Evolutionary conservation across 2,329 filamentous ascomycete species (phyloP), one percentile per base, ranked within the genome.

Genomic region (Xylaria polymorpha): DNA sequence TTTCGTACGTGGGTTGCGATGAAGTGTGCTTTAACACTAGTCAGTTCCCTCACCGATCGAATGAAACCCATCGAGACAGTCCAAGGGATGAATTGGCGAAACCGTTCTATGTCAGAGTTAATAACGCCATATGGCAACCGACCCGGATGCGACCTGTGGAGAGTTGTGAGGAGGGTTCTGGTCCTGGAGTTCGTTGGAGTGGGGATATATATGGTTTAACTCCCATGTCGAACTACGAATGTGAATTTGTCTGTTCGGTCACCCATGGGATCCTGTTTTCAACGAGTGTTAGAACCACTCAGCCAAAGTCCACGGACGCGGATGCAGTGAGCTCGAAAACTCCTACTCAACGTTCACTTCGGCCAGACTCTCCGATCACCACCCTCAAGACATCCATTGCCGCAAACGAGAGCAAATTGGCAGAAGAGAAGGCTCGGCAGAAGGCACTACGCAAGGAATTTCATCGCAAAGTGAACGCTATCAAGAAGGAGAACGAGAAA

Each of bases 111-210:
- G 91, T 94, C 64, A 87, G 90, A 71, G 88, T 95, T 73, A 94
- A 95, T 79, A 90, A 93, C 60, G 91, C 92, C 10, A 86, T 90
- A 69, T 95, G 92, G 92, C 92, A 92, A 76, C 92, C 92, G 1
- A 92, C 91, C 12, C 87, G 91, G 73, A 94, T 94, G 76, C 86
- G 86, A 67, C 82, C 85, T 37, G 81, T 87, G 65, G 77, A 80
- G 22, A 74, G 74, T 58, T 75, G 74, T 20, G 80, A 81, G 67
- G 79, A 79, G 57, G 77, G 79, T 71, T 81, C 73, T 25, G 71
- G 71, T 25, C 74, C 76, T n/a, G 84, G 84, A 20, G 85, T 85
- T 55, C 85, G 87, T 56, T 94, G 91, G 90, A 88, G 87, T 35
- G 92, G 92, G 10, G 88, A 90, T 71, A 90, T 91, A n/a, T 90